phyloP scores from a whole-genome alignment of 495 filamentous ascomycete genomes.

The Penicillium steckii region DNA sequence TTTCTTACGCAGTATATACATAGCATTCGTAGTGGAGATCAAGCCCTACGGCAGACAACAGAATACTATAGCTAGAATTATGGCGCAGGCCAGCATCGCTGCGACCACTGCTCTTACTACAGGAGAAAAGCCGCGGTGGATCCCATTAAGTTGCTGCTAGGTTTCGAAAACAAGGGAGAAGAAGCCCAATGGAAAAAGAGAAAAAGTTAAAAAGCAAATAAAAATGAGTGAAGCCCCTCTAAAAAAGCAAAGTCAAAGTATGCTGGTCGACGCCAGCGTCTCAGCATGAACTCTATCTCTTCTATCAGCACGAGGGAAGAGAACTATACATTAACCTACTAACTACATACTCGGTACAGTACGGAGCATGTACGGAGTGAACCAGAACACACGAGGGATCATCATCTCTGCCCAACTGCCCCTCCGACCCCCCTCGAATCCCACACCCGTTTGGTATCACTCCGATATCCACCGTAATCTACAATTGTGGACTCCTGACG shows the following conservation, averaged over 20 bases:
- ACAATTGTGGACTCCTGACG: constrained; percentile 16
- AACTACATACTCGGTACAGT: background rate
- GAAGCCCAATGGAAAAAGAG: constrained; percentile 1
- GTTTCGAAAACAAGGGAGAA: constrained; percentile 21
- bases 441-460: background rate
- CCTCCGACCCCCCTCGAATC: background rate
- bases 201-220: constrained; percentile 5
- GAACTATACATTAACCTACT: background rate
- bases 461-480: constrained; percentile 2
- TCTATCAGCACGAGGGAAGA: background rate
- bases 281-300: constrained; percentile 7
- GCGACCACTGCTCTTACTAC: too few species aligned
- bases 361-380: background rate
- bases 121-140: constrained; percentile 1
- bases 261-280: constrained; percentile 8
- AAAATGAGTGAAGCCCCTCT: too few species aligned
- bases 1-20: background rate
- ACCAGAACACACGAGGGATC: constrained; percentile 1
- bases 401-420: background rate
- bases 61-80: background rate
- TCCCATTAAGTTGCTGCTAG: constrained; percentile 3
- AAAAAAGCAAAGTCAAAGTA: background rate
- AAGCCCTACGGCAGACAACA: background rate
- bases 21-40: background rate
- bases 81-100: background rate